phyloP scores from a whole-genome alignment of 176 grass and related monocot genomes.

The Carex scoparia region DNA sequence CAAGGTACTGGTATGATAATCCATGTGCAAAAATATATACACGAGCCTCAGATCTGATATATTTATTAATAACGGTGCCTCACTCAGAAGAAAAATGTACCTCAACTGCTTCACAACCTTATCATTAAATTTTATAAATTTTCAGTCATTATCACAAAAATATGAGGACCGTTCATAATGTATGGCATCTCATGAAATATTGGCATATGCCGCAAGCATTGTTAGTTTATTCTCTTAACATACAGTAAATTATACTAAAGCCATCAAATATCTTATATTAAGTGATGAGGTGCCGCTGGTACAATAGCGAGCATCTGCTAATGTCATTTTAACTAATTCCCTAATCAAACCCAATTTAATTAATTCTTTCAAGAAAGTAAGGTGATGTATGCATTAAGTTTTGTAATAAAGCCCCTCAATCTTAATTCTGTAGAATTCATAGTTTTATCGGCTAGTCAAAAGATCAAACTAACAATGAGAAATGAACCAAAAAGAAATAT shows the following conservation, averaged over 20 bases:
- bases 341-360: not conserved
- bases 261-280: constrained; percentile 10
- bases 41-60: not conserved
- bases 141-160: not conserved
- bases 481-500: not conserved
- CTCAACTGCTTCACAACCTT: not conserved
- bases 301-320: not conserved
- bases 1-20: not conserved
- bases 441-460: not conserved
- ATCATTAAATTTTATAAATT: not conserved
- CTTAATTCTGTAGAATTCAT: not conserved
- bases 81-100: not conserved
- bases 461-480: not conserved
- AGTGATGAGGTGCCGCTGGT: not conserved
- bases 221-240: constrained; percentile 6
- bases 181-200: not conserved
- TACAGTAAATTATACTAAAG: not conserved
- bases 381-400: not conserved
- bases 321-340: not conserved
- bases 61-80: not conserved
- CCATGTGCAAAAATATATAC: not conserved
- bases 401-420: not conserved
- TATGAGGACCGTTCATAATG: not conserved
- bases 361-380: not conserved
- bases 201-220: not conserved